Base-by-base conservation (phyloP, 352 stramenopile species). In the Elongisporangium senticosum region DNA sequence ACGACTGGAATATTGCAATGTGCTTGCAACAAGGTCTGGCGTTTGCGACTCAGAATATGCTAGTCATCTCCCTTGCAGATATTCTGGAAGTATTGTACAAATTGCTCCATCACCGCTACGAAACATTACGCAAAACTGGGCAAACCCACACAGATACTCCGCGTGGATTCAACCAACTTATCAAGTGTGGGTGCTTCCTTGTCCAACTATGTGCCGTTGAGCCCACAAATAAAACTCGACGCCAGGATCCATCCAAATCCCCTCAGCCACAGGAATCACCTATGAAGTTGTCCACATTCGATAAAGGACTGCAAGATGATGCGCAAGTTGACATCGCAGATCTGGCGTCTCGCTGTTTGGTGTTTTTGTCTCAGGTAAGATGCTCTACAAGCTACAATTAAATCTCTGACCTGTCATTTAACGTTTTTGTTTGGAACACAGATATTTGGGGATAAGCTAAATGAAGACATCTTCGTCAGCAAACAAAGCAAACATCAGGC, bases 381-480 rank as follows among this genome's bases (percentile, higher is more conserved):
- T 14, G 24, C 19, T 40, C n/a, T n/a, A n/a, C 20, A 50, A 52
- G 17, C n/a, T 52, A 10, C 23, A 5, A 28, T 22, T n/a, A 14
- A 51, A 13, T 20, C 0, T 24, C 23, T 13, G 28, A 11, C 59
- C 48, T 68, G 21, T 56, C 13, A 23, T 60, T 51, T n/a, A 11
- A 19, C 23, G 20, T 33, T 2, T 43, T 17, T 2, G 17, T 23
- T 58, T 11, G 37, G 19, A 52, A 33, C 47, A 22, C 21, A 90
- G 80, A 71, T 87, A n/a, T 88, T 87, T 54, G 72, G 72, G 6
- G 69, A 84, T 4, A 68, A 69, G 14, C 59, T 90, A 21, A 90
- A 88, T 26, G 62, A 76, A 13, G 63, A 77, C 15, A 50, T 90
- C 2, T 88, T 90, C 50, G 28, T 49, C 7, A 59, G 33, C 33